These are phyloP conservation scores for Rhodosporidiobolus odoratus DNA, from an alignment of 768 basidiomycete species.

Conservation along the genomic window DNA sequence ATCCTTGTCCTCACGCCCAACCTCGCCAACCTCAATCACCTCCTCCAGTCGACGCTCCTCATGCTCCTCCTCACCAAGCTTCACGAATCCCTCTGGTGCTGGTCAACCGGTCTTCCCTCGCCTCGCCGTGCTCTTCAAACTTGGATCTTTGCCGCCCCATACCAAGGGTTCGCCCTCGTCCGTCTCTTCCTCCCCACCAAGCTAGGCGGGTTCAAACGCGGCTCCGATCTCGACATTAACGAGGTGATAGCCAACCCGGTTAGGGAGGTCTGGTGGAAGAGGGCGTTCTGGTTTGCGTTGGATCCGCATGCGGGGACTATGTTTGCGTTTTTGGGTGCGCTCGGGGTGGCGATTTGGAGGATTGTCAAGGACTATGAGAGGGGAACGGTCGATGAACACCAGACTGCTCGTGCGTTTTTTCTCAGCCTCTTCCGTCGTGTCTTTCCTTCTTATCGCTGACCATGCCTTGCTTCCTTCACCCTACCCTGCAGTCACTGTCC, in stretches of 20 bases:
- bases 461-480: too few species aligned
- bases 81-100: constrained; percentile 30
- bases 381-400: constrained; percentile 29
- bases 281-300: constrained; percentile 19
- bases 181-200: constrained; percentile 29
- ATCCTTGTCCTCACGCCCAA: constrained; percentile 36
- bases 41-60: constrained; percentile 31
- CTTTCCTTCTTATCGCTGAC: not conserved
- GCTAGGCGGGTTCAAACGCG: constrained; percentile 32
- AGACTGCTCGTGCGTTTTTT: constrained; percentile 28
- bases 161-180: constrained; percentile 33
- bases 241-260: constrained; percentile 18
- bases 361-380: constrained; percentile 26
- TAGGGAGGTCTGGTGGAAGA: constrained; percentile 14
- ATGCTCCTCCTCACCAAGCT: constrained; percentile 30
- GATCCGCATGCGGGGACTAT: constrained; percentile 27
- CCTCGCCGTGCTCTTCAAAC: constrained; percentile 31
- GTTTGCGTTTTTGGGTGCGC: constrained; percentile 25
- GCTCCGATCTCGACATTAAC: constrained; percentile 35
- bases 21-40: constrained; percentile 20
- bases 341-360: constrained; percentile 34
- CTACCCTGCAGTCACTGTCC: constrained; percentile 34
- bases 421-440: not conserved
- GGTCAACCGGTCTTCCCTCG: constrained; percentile 30
- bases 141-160: constrained; percentile 36